Conservation (phyloP, 345 rosid genomes). For the Salix dunnii region DNA sequence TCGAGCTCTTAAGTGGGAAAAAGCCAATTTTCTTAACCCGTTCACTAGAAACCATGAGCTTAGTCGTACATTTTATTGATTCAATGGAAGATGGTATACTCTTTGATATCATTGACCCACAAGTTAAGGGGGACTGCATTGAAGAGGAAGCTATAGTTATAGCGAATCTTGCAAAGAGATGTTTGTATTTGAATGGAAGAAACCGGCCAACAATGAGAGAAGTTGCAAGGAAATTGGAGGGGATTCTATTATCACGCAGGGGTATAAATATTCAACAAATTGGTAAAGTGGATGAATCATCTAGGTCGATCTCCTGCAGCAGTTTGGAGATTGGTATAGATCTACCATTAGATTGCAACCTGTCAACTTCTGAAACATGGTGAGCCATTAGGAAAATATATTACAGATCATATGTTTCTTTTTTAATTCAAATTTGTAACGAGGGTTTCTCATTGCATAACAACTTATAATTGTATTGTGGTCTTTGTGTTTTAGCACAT, state of each 20-base stretch:
- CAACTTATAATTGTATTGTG: too few species aligned
- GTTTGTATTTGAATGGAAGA: slow-evolving; percentile 5
- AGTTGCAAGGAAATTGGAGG: slow-evolving; percentile 9
- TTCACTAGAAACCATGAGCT: slow-evolving; percentile 7
- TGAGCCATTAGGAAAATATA: too few species aligned
- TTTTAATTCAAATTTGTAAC: too few species aligned
- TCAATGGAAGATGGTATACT: slow-evolving; percentile 8
- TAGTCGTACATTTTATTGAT: slow-evolving; percentile 14
- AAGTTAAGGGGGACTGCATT: background rate
- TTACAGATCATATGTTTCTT: too few species aligned
- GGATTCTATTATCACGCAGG: background rate
- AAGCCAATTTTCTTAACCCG: slow-evolving; percentile 12
- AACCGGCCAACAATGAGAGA: slow-evolving; percentile 15
- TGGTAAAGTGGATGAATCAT: too few species aligned
- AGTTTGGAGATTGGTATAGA: too few species aligned
- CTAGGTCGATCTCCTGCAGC: too few species aligned
- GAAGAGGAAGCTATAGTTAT: background rate
- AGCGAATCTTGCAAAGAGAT: slow-evolving; percentile 13
- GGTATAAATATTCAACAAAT: too few species aligned
- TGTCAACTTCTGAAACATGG: too few species aligned
- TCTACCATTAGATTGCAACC: too few species aligned
- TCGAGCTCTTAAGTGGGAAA: slow-evolving; percentile 15
- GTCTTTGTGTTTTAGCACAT: too few species aligned
- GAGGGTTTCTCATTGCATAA: too few species aligned
- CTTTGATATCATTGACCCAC: background rate